Percentiles rank a stretch among this genome's conserved stretches.
Conservation (phyloP, 1,284 basidiomycete genomes). For the Boletus smithii region DNA sequence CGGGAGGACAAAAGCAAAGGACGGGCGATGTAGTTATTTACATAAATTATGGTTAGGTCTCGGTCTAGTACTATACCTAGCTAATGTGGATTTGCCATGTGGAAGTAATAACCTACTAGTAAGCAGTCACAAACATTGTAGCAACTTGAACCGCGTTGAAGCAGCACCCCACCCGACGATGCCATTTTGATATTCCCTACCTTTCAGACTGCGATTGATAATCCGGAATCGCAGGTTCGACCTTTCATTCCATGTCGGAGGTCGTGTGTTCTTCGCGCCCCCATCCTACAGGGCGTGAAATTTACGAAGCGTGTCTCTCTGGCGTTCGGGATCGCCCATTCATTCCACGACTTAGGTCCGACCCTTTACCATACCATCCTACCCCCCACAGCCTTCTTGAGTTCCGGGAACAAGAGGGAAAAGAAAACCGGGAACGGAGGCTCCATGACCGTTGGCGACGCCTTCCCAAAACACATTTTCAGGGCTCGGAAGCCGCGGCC, state of each 20-base stretch:
- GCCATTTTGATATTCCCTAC: conserved; percentile 27
- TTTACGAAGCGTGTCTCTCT: conserved; percentile 49
- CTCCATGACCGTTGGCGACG: conserved; percentile 61
- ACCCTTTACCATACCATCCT: conserved; percentile 41
- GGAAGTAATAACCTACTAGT: conserved; percentile 22
- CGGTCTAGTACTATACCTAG: conserved; percentile 7
- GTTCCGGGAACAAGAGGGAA: conserved; percentile 63
- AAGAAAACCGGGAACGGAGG: conserved; percentile 53
- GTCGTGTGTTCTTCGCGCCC: conserved; percentile 18
- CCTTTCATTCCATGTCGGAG: conserved; percentile 28
- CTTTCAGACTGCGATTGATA: conserved; percentile 15
- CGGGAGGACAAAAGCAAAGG: conserved; percentile 17
- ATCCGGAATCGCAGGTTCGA: conserved; percentile 19
- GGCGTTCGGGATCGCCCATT: conserved; percentile 52
- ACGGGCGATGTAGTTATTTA: conserved; percentile 28
- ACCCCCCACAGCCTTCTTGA: conserved; percentile 52
- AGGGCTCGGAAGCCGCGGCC: conserved; percentile 28
- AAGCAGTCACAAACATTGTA: conserved; percentile 35
- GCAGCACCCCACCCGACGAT: conserved; percentile 21
- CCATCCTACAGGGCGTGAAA: conserved; percentile 40
- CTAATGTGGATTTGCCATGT: conserved; percentile 20
- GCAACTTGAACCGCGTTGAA: conserved; percentile 18
- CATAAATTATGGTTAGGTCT: conserved; percentile 26
- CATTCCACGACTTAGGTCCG: conserved; percentile 58
- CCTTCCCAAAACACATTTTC: conserved; percentile 40